Conservation (phyloP, 2,329 filamentous ascomycete genomes). For the Pseudocercospora fijiensis region DNA sequence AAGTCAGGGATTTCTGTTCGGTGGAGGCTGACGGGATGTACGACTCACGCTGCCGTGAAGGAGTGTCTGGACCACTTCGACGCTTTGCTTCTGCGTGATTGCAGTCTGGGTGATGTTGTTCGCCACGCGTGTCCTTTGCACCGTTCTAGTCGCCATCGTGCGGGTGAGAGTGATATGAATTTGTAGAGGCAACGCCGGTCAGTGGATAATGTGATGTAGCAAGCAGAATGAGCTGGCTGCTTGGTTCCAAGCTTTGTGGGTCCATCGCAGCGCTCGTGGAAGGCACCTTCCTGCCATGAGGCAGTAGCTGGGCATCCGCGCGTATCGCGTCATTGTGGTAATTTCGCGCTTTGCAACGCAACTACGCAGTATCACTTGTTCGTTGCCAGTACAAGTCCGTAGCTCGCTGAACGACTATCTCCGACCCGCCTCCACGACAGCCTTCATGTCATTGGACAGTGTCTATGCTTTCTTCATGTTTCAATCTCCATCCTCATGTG, state of each 20-base stretch:
- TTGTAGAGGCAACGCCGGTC: neutral
- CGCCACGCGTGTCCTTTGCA: constrained; percentile 24
- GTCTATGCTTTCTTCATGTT: neutral
- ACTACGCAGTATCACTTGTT: neutral
- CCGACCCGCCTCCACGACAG: no score
- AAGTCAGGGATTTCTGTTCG: constrained; percentile 6
- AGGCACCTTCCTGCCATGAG: neutral
- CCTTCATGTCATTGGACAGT: neutral
- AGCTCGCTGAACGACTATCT: neutral
- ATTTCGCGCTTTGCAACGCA: neutral
- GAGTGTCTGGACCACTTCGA: constrained; percentile 50
- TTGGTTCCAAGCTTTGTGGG: neutral
- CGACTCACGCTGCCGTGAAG: constrained; percentile 48
- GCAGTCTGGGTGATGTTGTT: constrained; percentile 33
- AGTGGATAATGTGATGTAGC: neutral
- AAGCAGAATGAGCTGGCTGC: neutral
- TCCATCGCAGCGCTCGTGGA: neutral
- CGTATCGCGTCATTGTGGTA: neutral
- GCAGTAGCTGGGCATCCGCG: neutral
- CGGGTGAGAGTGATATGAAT: neutral
- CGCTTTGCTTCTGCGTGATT: constrained; percentile 46
- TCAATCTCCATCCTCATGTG: neutral
- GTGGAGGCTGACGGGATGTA: neutral
- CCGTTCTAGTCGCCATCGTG: constrained; percentile 29
- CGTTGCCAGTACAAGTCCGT: neutral